Base-by-base conservation (phyloP, 2,329 filamentous ascomycete species). In the Cercospora brassicicola region DNA sequence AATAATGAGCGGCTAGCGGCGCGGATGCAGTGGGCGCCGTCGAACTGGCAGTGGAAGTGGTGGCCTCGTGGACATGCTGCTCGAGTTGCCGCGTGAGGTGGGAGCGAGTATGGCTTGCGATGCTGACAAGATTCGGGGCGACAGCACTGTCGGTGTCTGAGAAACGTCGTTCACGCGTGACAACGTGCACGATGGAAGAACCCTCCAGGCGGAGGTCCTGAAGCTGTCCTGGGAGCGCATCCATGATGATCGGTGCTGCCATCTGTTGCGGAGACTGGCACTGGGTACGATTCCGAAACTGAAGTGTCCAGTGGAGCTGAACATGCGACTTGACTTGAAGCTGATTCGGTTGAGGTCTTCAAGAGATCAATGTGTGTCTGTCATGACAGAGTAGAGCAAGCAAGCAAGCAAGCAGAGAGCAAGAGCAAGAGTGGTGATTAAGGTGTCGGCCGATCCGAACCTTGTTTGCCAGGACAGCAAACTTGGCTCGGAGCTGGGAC, bases 121-220 rank as follows among this genome's bases (percentile, higher is more conserved):
- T 45, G 42, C 20, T 48, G 23, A 31, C 55, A 5, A 26, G 56
- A 53, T 18, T 57, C 30, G 55, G 13, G 13, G 33, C 28, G 20
- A 59, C 13, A 42, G 56, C 45, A n/a, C 39, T 20, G 33, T 57
- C 60, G n/a, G 59, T 28, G 28, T 68, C 69, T 33, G 69, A 70
- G 48, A 67, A 66, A 31, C 69, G 63, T 60, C 69, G 63, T 28
- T 67, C 62, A 33, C 67, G 67, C 28, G 55, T 59, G 28, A 59
- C 55, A 59, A 59, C 6, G n/a, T 59, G 55, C 55, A 59, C 55
- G 55, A 59, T 23, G 30, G 55, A 59, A n/a, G 55, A 36, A 13
- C 8, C 26, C 28, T 59, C 28, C 9, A 59, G 55, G 31, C 55
- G 55, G 31, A 59, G 55, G n/a, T 36, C 15, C 13, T 59, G 55